Conservation (phyloP, 352 stramenopile genomes). For the Peronospora destructor region DNA sequence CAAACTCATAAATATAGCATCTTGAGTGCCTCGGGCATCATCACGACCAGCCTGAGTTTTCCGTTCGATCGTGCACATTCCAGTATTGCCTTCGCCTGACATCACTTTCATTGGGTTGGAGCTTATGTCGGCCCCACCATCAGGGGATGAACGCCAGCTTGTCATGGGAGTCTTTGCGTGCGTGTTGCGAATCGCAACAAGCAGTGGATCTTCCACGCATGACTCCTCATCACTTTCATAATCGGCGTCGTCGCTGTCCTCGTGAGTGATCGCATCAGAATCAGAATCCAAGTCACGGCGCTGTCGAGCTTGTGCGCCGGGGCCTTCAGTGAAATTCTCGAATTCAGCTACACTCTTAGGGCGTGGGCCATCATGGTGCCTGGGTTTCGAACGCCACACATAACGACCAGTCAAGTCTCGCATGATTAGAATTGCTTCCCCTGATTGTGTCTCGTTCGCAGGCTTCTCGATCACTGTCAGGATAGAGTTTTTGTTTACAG, state of each 20-base stretch:
- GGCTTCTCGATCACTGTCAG: slow-evolving; percentile 79
- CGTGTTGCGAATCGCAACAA: slow-evolving; percentile 57
- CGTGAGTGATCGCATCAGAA: slow-evolving; percentile 14
- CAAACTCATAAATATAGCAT: slow-evolving; percentile 63
- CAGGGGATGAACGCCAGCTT: slow-evolving; percentile 50
- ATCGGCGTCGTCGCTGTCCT: slow-evolving; percentile 29
- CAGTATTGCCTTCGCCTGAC: slow-evolving; percentile 63
- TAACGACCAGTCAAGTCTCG: slow-evolving; percentile 72
- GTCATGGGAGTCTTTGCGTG: slow-evolving; percentile 56
- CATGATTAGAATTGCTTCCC: slow-evolving; percentile 73
- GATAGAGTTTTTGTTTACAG: slow-evolving; percentile 72
- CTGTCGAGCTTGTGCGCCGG: slow-evolving; percentile 2
- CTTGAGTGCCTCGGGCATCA: slow-evolving; percentile 46
- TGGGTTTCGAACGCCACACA: slow-evolving; percentile 69
- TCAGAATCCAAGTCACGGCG: slow-evolving; percentile 26
- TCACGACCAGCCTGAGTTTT: slow-evolving; percentile 51
- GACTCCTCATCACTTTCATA: slow-evolving; percentile 29
- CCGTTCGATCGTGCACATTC: slow-evolving; percentile 59
- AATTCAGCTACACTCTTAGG: slow-evolving; percentile 56
- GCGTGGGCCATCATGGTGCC: slow-evolving; percentile 48
- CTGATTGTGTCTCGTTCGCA: slow-evolving; percentile 26
- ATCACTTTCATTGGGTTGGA: slow-evolving; percentile 29
- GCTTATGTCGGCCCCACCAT: slow-evolving; percentile 10
- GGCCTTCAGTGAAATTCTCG: slow-evolving; percentile 47
- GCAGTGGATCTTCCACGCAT: slow-evolving; percentile 38